Percentiles rank a stretch among this genome's conserved stretches.
Conservation (phyloP, 192 early-diverging fungal genomes). For the Umbelopsis sp. region DNA sequence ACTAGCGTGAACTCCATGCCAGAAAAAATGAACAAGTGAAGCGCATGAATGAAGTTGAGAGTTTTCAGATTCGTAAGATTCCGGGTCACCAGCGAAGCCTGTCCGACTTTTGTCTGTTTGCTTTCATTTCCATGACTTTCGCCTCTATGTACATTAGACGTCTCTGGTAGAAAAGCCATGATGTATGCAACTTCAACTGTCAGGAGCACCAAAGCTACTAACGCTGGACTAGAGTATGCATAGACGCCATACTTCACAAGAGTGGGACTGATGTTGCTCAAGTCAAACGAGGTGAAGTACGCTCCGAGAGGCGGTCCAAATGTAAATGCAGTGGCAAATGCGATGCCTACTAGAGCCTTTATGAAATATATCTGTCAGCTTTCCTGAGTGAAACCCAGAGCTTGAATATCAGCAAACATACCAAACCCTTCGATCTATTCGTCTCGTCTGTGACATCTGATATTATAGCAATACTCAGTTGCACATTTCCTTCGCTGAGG, state of each 20-base stretch:
- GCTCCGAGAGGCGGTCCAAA: slow-evolving; percentile 91
- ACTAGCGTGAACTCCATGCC: slow-evolving; percentile 99
- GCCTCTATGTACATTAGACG: slow-evolving; percentile 23
- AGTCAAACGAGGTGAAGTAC: slow-evolving; percentile 67
- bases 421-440: slow-evolving; percentile 79
- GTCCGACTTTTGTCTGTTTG: not conserved
- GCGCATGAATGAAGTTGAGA: slow-evolving; percentile 79
- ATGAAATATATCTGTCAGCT: slow-evolving; percentile 9
- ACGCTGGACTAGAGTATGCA: slow-evolving; percentile 86
- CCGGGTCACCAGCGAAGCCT: not conserved
- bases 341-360: slow-evolving; percentile 93
- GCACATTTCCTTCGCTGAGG: slow-evolving; percentile 97
- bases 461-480: slow-evolving; percentile 94
- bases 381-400: not conserved
- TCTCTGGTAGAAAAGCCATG: slow-evolving; percentile 80
- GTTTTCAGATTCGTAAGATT: slow-evolving; percentile 44
- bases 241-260: slow-evolving; percentile 52
- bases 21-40: slow-evolving; percentile 90
- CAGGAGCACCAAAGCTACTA: slow-evolving; percentile 85
- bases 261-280: slow-evolving; percentile 42
- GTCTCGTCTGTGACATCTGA: slow-evolving; percentile 86
- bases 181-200: slow-evolving; percentile 82
- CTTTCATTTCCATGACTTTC: slow-evolving; percentile 5
- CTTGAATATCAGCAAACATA: slow-evolving; percentile 30
- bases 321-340: slow-evolving; percentile 96